A percentile compares a stretch with the other conserved stretches of the same genome.
Evolutionary conservation across 169 alveolate genomes (phyloP).

Genomic region (Amoebophrya sp.): DNA sequence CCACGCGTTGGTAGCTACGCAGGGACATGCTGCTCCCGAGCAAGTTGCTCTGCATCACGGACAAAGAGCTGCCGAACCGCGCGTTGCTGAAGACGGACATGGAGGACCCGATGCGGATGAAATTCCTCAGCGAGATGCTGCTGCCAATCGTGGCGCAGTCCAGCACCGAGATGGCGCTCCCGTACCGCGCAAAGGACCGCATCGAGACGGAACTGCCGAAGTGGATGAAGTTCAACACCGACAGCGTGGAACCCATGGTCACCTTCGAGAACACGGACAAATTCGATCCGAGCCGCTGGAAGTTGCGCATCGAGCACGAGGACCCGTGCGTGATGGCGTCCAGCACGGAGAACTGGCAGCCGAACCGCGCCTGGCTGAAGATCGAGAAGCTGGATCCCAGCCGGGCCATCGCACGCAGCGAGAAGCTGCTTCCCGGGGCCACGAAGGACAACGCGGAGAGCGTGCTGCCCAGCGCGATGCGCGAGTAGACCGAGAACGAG

Average conservation of each 20-base stretch:
- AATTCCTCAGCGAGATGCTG: slow-evolving; percentile 8
- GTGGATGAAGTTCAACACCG: not conserved
- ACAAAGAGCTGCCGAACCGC: slow-evolving; percentile 6
- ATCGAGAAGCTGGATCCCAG: not conserved
- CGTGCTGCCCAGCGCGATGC: not conserved
- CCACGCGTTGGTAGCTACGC: not conserved
- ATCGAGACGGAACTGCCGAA: slow-evolving; percentile 14
- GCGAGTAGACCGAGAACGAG: not conserved
- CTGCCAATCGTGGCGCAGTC: slow-evolving; percentile 5
- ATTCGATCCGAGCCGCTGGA: slow-evolving; percentile 25
- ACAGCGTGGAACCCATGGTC: not conserved
- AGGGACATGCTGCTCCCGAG: slow-evolving; percentile 6
- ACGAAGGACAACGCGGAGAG: not conserved
- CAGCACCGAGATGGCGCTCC: slow-evolving; percentile 17
- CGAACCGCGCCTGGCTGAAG: slow-evolving; percentile 21
- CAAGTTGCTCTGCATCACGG: not conserved
- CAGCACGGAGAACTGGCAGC: slow-evolving; percentile 14
- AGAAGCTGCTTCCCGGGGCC: slow-evolving; percentile 15
- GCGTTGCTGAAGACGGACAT: not conserved
- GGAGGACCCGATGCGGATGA: slow-evolving; percentile 24
- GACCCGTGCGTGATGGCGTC: not conserved
- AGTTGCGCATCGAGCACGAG: not conserved
- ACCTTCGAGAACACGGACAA: slow-evolving; percentile 5
- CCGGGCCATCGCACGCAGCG: slow-evolving; percentile 29
- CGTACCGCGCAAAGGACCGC: not conserved